Base-by-base conservation (phyloP, 1,284 basidiomycete species). In the Mycocalia duriaeana region DNA sequence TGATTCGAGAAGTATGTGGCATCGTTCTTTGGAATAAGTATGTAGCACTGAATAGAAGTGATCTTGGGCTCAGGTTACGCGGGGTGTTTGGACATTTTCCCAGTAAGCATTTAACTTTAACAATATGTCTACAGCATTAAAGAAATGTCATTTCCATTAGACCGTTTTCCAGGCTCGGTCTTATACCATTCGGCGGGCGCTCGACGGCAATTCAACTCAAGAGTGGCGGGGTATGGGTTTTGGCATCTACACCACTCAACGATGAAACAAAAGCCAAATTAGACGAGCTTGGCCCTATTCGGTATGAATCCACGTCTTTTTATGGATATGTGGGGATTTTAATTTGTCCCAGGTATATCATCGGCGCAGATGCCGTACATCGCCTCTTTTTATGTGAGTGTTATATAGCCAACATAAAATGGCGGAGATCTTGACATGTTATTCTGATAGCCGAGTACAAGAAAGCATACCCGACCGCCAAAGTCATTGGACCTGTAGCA, bases 161-260 rank as follows among this genome's bases (percentile, higher is more conserved):
- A 31, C 85, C 87, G 0, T 89, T 89, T 56, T 58, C 79, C 13
- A 78, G 87, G n/a, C 79, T 76, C 49, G 80, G 82, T 8, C 26
- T 88, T 8, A 54, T 91, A 25, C 88, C 86, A 3, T 68, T 92
- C 22, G 91, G 91, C 1, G 89, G 90, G 19, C 72, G 91, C 38
- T 87, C 88, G 1, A 95, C 90, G 0, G 93, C 92, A 1, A 74
- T 96, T 60, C 83, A 77, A 65, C 70, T 96, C 47, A 68, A 68
- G 41, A 74, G 78, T 46, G 82, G 85, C 16, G 82, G 79, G 3
- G 81, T 96, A 20, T 94, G 91, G 82, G 72, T 96, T 1, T 73
- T 95, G 22, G 92, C 91, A 1, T 94, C 90, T 2, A 91, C 91
- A 3, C 88, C 90, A 0, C 68, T 92, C 45, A 81, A 84, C 41